Conservation (phyloP, 2,329 filamentous ascomycete genomes). For the Cytospora paraplurivora region DNA sequence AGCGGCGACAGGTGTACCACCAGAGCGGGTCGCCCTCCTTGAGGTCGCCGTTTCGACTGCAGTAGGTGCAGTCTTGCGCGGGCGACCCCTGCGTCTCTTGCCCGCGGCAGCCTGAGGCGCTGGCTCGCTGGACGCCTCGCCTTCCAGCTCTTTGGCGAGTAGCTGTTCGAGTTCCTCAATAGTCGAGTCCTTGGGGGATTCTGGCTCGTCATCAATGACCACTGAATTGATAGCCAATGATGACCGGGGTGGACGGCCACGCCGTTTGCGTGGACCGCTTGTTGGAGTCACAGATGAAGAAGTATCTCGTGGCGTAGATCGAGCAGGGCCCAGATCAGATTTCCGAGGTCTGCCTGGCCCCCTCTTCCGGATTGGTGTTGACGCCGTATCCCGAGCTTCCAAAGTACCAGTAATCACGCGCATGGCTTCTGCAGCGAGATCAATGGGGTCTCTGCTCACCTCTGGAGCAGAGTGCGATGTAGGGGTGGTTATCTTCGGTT, state of each 20-base stretch:
- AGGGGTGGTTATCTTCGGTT: conserved; percentile 26
- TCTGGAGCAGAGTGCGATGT: conserved; percentile 19
- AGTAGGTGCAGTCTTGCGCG: conserved; percentile 31
- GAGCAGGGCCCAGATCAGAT: conserved; percentile 23
- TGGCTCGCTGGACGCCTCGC: conserved; percentile 1
- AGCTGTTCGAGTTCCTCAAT: conserved; percentile 41
- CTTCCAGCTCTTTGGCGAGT: conserved; percentile 38
- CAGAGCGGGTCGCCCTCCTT: conserved; percentile 2
- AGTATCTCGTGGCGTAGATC: conserved; percentile 20
- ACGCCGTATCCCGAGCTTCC: not conserved
- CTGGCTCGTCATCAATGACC: conserved; percentile 25
- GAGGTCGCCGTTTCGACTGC: conserved; percentile 1
- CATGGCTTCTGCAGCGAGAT: conserved; percentile 39
- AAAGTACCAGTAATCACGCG: conserved; percentile 34
- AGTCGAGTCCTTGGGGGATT: conserved; percentile 29
- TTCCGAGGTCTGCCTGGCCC: conserved; percentile 39
- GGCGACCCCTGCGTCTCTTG: conserved; percentile 40
- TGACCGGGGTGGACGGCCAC: conserved; percentile 30
- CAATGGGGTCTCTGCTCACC: conserved; percentile 35
- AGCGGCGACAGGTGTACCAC: conserved; percentile 13
- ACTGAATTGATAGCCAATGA: conserved; percentile 24
- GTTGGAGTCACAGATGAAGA: conserved; percentile 21
- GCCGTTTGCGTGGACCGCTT: conserved; percentile 26
- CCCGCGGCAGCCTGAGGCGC: conserved; percentile 2
- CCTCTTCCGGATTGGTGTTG: conserved; percentile 13